These are phyloP conservation scores for Cutaneotrichosporon cavernicola DNA, from an alignment of 1,284 basidiomycete species.

Conservation along the genomic window DNA sequence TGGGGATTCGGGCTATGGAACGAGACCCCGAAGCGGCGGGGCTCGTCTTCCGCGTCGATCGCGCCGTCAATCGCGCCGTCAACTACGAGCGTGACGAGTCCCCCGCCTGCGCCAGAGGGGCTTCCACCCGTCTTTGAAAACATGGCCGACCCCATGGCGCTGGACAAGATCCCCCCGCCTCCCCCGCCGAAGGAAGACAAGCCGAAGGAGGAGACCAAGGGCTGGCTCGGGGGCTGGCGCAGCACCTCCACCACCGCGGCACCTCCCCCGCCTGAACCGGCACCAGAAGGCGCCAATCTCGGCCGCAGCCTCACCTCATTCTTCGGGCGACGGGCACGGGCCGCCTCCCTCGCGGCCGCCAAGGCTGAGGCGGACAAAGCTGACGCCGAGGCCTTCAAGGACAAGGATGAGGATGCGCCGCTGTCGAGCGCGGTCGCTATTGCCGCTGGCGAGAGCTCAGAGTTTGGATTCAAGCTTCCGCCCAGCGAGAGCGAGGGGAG, in stretches of 20 bases:
- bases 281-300: constrained; percentile 12
- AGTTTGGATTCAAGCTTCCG: background rate
- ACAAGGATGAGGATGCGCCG: constrained; percentile 3
- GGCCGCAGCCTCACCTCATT: constrained; percentile 23
- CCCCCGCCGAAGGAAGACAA: background rate
- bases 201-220: background rate
- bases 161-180: background rate
- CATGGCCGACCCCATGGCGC: background rate
- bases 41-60: constrained; percentile 3
- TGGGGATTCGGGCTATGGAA: constrained; percentile 15
- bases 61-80: constrained; percentile 2
- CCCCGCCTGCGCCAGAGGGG: background rate
- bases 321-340: constrained; percentile 18
- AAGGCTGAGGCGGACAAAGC: background rate
- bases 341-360: constrained; percentile 3
- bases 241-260: constrained; percentile 8
- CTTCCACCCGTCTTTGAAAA: background rate
- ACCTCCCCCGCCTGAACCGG: constrained; percentile 7
- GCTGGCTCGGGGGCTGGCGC: constrained; percentile 10
- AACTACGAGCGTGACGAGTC: background rate
- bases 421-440: background rate
- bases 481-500: constrained; percentile 1
- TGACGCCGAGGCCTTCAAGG: constrained; percentile 1
- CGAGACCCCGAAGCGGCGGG: background rate
- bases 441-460: constrained; percentile 1